These are phyloP conservation scores for Styphnolobium japonicum DNA, from an alignment of 306 rosid genomes.

Conservation along the genomic window DNA sequence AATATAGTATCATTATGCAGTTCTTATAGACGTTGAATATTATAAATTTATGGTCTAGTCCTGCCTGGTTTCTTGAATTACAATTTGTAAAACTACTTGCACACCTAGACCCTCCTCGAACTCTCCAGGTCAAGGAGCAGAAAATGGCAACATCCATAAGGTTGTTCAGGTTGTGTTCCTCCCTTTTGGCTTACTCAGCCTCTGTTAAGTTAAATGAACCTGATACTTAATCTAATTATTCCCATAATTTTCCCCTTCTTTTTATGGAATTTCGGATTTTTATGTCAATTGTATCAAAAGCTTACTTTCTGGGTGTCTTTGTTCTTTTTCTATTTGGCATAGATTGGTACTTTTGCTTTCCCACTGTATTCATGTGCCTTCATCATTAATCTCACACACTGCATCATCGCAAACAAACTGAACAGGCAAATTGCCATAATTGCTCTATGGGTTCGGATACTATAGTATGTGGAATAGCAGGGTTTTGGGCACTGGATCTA, in stretches of 20 bases:
- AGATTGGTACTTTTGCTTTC: conserved; percentile 68
- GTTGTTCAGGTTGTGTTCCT: conserved; percentile 28
- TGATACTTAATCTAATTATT: conserved; percentile 29
- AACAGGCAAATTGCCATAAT: conserved; percentile 30
- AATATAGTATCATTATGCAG: not conserved
- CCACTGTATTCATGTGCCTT: conserved; percentile 53
- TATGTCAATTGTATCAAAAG: not conserved
- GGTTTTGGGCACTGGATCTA: conserved; percentile 60
- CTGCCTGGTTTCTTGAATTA: not conserved
- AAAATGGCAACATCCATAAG: conserved; percentile 37
- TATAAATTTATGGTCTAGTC: not conserved
- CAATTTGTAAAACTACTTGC: not conserved
- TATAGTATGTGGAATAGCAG: conserved; percentile 35
- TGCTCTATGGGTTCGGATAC: conserved; percentile 39
- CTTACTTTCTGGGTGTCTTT: not conserved
- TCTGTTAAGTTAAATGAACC: conserved; percentile 49
- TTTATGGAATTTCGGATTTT: not conserved
- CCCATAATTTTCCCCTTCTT: not conserved
- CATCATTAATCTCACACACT: conserved; percentile 48
- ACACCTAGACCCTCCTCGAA: not conserved
- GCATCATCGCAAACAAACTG: conserved; percentile 31
- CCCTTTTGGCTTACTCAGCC: conserved; percentile 55
- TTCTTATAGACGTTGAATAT: conserved; percentile 32
- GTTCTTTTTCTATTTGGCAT: not conserved
- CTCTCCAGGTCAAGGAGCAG: conserved; percentile 8